phyloP scores from a whole-genome alignment of 495 filamentous ascomycete genomes.

The Aspergillus steynii region DNA sequence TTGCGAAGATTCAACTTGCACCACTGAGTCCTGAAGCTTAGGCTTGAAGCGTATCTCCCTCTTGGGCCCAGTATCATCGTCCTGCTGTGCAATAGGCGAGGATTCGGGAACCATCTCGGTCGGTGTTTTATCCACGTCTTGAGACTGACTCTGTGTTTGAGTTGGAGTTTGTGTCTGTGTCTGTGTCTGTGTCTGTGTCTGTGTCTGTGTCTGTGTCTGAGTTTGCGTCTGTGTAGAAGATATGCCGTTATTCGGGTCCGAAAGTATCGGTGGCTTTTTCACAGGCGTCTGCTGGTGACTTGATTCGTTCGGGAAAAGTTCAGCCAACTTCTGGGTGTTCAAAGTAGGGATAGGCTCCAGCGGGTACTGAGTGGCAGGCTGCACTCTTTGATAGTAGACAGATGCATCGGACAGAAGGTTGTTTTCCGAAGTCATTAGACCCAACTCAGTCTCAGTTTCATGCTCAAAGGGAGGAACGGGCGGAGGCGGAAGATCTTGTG shows the following conservation, averaged over 20 bases:
- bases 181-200: conserved; percentile 11
- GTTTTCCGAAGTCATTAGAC: conserved; percentile 23
- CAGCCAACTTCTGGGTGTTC: conserved; percentile 44
- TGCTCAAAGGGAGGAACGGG: conserved; percentile 21
- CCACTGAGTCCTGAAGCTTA: conserved; percentile 27
- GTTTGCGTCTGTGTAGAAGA: background rate
- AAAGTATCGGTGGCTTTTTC: background rate
- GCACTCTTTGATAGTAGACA: conserved; percentile 39
- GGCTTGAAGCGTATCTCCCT: conserved; percentile 23
- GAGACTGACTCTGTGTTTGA: conserved; percentile 21
- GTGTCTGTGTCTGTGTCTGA: conserved; percentile 1
- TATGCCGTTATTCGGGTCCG: background rate
- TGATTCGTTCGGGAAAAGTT: conserved; percentile 41
- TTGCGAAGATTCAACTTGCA: conserved; percentile 50
- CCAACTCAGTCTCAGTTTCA: conserved; percentile 25
- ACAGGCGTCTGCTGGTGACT: conserved; percentile 16
- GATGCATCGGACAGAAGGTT: conserved; percentile 43
- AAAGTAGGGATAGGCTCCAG: conserved; percentile 43
- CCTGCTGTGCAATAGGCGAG: conserved; percentile 31
- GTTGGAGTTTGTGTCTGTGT: conserved; percentile 23
- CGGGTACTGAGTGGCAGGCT: conserved; percentile 45
- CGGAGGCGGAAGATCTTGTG: conserved; percentile 42
- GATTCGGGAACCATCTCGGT: conserved; percentile 46
- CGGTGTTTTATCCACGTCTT: conserved; percentile 21
- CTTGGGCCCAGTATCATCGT: conserved; percentile 12